Base-by-base conservation (phyloP, 1,284 basidiomycete species). In the Boletus sp. region DNA sequence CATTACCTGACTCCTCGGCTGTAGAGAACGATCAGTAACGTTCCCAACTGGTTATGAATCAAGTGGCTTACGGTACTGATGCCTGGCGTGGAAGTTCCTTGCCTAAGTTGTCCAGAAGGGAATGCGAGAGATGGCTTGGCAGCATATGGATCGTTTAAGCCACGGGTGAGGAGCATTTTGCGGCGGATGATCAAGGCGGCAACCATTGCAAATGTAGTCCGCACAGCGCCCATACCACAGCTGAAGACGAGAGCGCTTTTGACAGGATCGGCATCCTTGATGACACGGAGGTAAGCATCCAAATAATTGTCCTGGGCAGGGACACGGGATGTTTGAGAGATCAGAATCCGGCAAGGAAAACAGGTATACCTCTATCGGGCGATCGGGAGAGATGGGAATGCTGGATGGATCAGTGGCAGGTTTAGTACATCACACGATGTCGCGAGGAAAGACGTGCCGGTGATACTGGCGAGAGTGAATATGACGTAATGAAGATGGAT, bases 181-280 rank as follows among this genome's bases (percentile, higher is more conserved):
- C 95, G 74, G 25, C 96, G 78, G 1, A 99, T 77, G 20, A 99
- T 77, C 52, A 90, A 83, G 1, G 95, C 94, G 2, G 94, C 91
- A 13, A 89, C 83, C 96, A 99, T 99, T 5, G 92, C 95, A 65
- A 98, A 98, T 0, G 95, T 97, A 2, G 95, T 96, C 34, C 96
- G 82, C 0, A 96, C 94, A 3, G 93, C 91, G 36, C 96, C 96
- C 80, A 96, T 94, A 34, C 96, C 95, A 66, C 96, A 98, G 49
- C 92, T 95, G 68, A 99, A 97, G 2, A 99, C 91, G 14, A 99
- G 74, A 0, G 88, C 85, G 0, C 91, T 93, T 17, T 75, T 77
- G 8, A 83, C 71, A 0, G 95, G 94, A 57, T 96, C 91, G 0
- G 88, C 82, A 33, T 81, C 72, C 58, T 84, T 82, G 60, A 99